Conservation (phyloP, 495 filamentous ascomycete genomes). For the Elasticomyces elasticus region DNA sequence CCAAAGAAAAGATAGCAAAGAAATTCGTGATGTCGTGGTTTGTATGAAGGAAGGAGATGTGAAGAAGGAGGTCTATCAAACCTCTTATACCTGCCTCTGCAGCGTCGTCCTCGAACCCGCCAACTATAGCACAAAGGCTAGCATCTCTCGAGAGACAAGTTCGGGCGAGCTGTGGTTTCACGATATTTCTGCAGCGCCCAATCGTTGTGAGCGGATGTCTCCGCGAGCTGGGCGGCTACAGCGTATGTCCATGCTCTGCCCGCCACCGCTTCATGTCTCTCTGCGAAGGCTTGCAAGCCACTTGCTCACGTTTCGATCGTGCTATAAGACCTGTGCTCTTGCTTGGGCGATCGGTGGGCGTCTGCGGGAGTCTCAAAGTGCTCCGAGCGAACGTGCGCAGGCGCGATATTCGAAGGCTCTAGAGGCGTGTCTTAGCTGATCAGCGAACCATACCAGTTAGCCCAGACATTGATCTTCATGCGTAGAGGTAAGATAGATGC, state of each 20-base stretch:
- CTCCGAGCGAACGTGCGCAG: not conserved
- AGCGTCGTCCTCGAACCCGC: not conserved
- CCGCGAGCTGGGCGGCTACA: slow-evolving; percentile 9
- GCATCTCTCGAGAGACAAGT: not conserved
- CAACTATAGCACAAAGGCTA: not conserved
- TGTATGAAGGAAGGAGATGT: slow-evolving; percentile 15
- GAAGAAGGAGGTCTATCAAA: not conserved
- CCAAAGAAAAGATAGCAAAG: slow-evolving; percentile 22
- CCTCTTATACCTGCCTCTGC: not conserved
- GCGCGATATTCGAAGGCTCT: not conserved
- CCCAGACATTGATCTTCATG: too few species aligned
- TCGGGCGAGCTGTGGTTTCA: slow-evolving; percentile 2
- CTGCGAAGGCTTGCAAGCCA: not conserved
- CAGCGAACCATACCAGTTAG: too few species aligned
- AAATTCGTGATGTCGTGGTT: not conserved
- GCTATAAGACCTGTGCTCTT: too few species aligned
- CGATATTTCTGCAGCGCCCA: not conserved
- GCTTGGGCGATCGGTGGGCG: too few species aligned
- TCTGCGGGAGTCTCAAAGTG: not conserved
- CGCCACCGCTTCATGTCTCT: not conserved
- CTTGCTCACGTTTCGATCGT: not conserved
- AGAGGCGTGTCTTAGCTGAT: too few species aligned
- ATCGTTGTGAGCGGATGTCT: slow-evolving; percentile 1
- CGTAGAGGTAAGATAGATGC: too few species aligned
- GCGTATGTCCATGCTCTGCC: not conserved